Evolutionary conservation across 345 rosid genomes (phyloP), one percentile per base, ranked within the genome.

Genomic region (Citrus maxima): DNA sequence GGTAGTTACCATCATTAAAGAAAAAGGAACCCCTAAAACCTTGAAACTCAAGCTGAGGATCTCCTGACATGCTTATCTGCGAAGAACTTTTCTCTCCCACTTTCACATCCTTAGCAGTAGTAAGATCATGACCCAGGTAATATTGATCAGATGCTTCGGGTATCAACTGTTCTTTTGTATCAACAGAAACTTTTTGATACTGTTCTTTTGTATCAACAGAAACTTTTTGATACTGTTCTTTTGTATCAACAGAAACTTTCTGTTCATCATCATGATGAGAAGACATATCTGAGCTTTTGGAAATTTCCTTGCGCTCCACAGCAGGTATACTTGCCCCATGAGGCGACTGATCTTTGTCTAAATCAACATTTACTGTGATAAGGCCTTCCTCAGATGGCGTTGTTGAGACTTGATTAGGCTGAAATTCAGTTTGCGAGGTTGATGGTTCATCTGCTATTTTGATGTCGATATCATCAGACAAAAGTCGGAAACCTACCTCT

Each of bases 401-500:
- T 25, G 65, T 40, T 60, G 86, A 78, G 82, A 61, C 86, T 73
- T 83, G 84, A 67, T 79, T 75, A 83, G 88, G 75, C 61, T 86
- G 87, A 85, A 38, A 83, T 77, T 87, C 83, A 70, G 82, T 74
- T 74, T 82, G 77, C 76, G 90, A 79, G 10, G 84, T 82, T 77
- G 82, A 78, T 25, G 74, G 79, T 28, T 74, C 49, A 83, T 85
- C 85, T 49, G 81, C 67, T 70, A 84, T 30, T 84, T 91, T 88
- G 74, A 92, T 75, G 80, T 87, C 84, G 46, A 89, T 28, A 85
- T 95, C 98, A 80, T 91, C 89, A 2, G 97, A 92, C 75, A 95
- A 81, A 73, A 95, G 93, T 78, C 87, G 92, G 85, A 95, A 92
- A 72, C 99, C 99, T 70, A 78, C 88, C 79, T 90, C 91, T 87